These are phyloP conservation scores for Hypoxylon sp. DNA, from an alignment of 2,329 filamentous ascomycete genomes.

Conservation along the genomic window DNA sequence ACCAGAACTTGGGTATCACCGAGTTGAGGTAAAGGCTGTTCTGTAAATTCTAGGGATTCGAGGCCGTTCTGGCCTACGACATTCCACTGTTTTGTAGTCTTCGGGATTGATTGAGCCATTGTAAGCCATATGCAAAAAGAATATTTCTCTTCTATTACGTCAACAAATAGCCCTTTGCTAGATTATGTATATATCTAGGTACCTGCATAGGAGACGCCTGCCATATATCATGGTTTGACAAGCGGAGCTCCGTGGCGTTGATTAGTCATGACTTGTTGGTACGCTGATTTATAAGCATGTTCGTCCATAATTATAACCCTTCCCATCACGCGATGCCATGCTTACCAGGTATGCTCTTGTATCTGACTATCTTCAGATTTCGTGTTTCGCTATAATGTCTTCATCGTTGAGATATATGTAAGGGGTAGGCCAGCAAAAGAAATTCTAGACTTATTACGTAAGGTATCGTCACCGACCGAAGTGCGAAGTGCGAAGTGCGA, in stretches of 20 bases:
- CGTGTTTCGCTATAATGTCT: too few species aligned
- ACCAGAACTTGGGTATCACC: constrained; percentile 46
- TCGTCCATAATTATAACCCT: not conserved
- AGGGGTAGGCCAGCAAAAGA: too few species aligned
- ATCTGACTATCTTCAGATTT: too few species aligned
- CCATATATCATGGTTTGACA: not conserved
- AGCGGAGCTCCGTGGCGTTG: not conserved
- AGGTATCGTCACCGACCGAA: too few species aligned
- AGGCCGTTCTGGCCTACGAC: constrained; percentile 30
- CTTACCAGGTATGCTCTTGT: too few species aligned
- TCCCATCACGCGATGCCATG: not conserved
- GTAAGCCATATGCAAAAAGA: not conserved
- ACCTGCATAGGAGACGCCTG: too few species aligned
- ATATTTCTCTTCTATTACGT: not conserved
- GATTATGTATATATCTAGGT: not conserved
- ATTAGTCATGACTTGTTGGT: constrained; percentile 2
- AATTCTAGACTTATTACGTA: too few species aligned
- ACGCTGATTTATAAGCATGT: constrained; percentile 25
- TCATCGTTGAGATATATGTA: too few species aligned
- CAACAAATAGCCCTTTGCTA: not conserved
- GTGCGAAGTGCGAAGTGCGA: too few species aligned
- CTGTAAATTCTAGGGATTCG: constrained; percentile 32
- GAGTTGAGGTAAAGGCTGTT: constrained; percentile 34
- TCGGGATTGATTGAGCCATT: constrained; percentile 32
- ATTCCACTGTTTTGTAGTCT: constrained; percentile 39